phyloP scores from a whole-genome alignment of 805 yeast genomes.

The Candida vartiovaarae region DNA sequence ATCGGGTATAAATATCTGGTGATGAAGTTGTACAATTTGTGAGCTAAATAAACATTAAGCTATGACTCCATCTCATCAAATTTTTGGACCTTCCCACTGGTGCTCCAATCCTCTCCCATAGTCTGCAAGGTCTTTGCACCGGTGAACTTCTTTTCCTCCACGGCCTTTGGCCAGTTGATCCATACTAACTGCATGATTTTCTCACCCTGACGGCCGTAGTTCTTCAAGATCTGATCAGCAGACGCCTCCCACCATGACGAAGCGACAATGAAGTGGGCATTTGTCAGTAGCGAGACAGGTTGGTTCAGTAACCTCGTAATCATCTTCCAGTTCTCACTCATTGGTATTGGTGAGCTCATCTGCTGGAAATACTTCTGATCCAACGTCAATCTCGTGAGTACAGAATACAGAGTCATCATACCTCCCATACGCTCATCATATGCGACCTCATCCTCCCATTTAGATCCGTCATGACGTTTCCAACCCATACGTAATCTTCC shows the following conservation, averaged over 20 bases:
- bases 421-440: conserved; percentile 88
- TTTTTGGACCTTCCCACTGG: conserved; percentile 36
- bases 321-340: conserved; percentile 57
- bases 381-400: conserved; percentile 51
- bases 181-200: conserved; percentile 50
- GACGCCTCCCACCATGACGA: conserved; percentile 93
- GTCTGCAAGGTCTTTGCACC: conserved; percentile 75
- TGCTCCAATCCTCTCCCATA: conserved; percentile 73
- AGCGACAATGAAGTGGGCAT: conserved; percentile 63
- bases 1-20: too few relatives aligned
- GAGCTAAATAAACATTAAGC: too few relatives aligned
- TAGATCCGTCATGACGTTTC: conserved; percentile 42
- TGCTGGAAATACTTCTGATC: conserved; percentile 23
- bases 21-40: too few relatives aligned
- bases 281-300: conserved; percentile 40
- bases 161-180: conserved; percentile 45
- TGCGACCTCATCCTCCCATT: conserved; percentile 48
- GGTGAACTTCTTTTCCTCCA: conserved; percentile 48
- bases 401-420: conserved; percentile 73
- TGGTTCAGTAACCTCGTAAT: conserved; percentile 66
- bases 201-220: conserved; percentile 62
- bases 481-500: conserved; percentile 88
- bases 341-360: conserved; percentile 47
- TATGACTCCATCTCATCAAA: conserved; percentile 30
- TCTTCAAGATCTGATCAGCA: conserved; percentile 44